A percentile compares a stretch with the other conserved stretches of the same genome.
These are phyloP conservation scores for Tripterygium wilfordii DNA, from an alignment of 177 flowering plant genomes.

Conservation along the genomic window DNA sequence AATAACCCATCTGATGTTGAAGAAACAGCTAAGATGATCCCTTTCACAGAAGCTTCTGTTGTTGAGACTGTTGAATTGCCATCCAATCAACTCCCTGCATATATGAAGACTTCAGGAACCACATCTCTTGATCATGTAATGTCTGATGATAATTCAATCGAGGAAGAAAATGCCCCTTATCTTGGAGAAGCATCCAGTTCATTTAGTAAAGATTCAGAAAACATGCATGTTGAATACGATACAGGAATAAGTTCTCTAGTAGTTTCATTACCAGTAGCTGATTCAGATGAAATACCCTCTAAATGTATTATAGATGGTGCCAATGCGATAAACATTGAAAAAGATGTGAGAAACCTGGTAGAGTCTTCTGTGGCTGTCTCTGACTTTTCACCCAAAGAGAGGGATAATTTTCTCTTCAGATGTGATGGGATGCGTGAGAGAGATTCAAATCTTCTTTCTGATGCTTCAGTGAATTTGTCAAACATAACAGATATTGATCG, in stretches of 20 bases:
- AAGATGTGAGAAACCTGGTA: slow-evolving; percentile 6
- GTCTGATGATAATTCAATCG: slow-evolving; percentile 6
- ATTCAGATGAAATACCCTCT: slow-evolving; percentile 18
- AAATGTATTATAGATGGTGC: slow-evolving; percentile 7
- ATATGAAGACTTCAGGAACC: slow-evolving; percentile 13
- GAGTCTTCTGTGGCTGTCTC: slow-evolving; percentile 7
- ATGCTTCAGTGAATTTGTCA: slow-evolving; percentile 11
- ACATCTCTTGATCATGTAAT: slow-evolving; percentile 17
- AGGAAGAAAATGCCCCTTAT: slow-evolving; percentile 14
- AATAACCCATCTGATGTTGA: slow-evolving; percentile 30
- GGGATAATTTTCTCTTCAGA: slow-evolving; percentile 10
- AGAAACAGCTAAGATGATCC: slow-evolving; percentile 19
- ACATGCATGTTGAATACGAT: slow-evolving; percentile 10
- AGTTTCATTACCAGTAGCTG: slow-evolving; percentile 11
- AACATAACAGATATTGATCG: slow-evolving; percentile 13
- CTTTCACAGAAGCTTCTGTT: slow-evolving; percentile 17
- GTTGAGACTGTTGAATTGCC: slow-evolving; percentile 22
- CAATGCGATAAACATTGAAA: slow-evolving; percentile 10
- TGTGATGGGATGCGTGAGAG: slow-evolving; percentile 14
- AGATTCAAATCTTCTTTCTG: slow-evolving; percentile 12
- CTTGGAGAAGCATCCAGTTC: slow-evolving; percentile 30
- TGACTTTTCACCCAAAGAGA: slow-evolving; percentile 10
- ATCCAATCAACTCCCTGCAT: slow-evolving; percentile 10
- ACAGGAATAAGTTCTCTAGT: slow-evolving; percentile 14
- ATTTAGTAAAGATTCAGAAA: slow-evolving; percentile 15